Base-by-base conservation (phyloP, 495 filamentous ascomycete genomes). In the Lepraria neglecta region DNA sequence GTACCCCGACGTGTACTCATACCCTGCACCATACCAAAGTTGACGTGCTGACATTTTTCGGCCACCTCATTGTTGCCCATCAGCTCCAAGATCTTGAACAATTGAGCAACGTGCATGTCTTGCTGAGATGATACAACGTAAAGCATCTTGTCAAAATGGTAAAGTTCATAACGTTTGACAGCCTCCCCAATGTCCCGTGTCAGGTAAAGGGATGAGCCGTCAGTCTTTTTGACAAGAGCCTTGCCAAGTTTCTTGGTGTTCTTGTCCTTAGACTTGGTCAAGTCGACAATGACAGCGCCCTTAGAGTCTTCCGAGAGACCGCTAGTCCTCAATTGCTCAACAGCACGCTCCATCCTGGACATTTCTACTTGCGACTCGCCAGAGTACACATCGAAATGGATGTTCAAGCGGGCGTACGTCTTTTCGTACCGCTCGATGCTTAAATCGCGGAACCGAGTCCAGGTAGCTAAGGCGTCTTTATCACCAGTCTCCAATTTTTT, bases 291-390 rank as follows among this genome's bases (percentile, higher is more conserved):
- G 55, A 90, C 77, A 45, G 94, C 94, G 44, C 94, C 94, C 38
- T 97, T 84, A 38, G 90, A 92, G 68, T 88, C 82, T 72, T 92
- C 85, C 0, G 86, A 85, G 33, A 96, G 81, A 14, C 84, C 82
- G 64, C 82, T 83, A 58, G 89, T 83, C 69, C 82, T 78, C 81
- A 97, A 84, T 28, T 77, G 71, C 57, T 79, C 68, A 33, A 83
- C 87, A 17, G 82, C 78, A 58, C 76, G 75, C 45, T 85, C 82
- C 90, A 98, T 96, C 64, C 83, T 84, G 69, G 89, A 88, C 65
- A 87, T 82, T 59, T 84, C 82, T 56, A 98, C 88, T 69, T 95
- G 89, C n/a, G 88, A 92, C 74, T 98, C 94, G 40, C 92, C 92
- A 40, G 87, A 88, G 77, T 98, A 98, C 57, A 90, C 86, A 70